Conservation (phyloP, 257 asterid genomes). For the Solanum ossicruentum region DNA sequence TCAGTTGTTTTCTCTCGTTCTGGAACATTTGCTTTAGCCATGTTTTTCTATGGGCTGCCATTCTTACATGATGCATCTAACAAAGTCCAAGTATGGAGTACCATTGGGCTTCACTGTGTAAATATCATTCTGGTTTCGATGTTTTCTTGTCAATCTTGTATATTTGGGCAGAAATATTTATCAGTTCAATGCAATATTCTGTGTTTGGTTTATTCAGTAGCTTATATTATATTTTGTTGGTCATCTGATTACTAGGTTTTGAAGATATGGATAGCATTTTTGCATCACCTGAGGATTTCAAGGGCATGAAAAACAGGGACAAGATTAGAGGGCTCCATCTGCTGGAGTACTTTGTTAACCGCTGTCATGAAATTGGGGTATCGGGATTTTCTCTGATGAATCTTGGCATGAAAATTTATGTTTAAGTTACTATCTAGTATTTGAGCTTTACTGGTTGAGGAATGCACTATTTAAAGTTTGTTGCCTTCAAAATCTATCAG, state of each 20-base stretch:
- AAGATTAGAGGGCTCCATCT: slow-evolving; percentile 56
- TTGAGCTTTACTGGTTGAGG: neutral
- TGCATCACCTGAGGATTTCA: slow-evolving; percentile 72
- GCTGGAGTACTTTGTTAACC: slow-evolving; percentile 74
- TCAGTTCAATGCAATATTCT: neutral
- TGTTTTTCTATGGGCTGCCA: neutral
- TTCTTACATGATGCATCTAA: neutral
- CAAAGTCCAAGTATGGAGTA: neutral
- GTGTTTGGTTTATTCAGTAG: neutral
- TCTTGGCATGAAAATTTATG: neutral
- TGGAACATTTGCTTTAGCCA: neutral
- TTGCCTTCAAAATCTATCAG: neutral
- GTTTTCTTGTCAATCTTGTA: neutral
- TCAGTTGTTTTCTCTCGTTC: neutral
- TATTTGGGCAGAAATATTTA: neutral
- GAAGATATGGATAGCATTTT: slow-evolving; percentile 67
- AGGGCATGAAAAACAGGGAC: slow-evolving; percentile 37
- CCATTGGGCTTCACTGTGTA: neutral
- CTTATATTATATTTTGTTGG: neutral
- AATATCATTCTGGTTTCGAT: neutral
- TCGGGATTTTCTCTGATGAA: neutral
- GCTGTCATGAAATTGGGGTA: slow-evolving; percentile 83
- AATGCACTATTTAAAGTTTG: neutral
- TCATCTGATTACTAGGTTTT: slow-evolving; percentile 33
- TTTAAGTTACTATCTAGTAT: neutral